Conservation (phyloP, 768 basidiomycete species). For the Boletus rufocinnamomeus region DNA sequence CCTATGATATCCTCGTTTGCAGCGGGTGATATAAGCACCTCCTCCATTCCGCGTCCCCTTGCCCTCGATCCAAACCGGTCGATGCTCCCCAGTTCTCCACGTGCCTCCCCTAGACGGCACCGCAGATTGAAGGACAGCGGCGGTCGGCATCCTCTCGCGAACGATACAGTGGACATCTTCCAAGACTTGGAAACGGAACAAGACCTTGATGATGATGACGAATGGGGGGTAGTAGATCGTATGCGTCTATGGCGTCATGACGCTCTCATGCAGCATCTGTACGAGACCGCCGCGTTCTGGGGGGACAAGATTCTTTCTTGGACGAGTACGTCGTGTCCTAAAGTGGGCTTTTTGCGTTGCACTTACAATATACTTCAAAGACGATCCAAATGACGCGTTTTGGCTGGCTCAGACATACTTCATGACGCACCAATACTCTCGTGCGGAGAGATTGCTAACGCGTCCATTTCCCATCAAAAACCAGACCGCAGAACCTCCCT, state of each 20-base stretch:
- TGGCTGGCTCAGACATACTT: conserved; percentile 99
- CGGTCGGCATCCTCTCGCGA: conserved; percentile 71
- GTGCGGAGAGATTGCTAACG: conserved; percentile 88
- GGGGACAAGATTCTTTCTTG: conserved; percentile 95
- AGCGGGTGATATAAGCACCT: conserved; percentile 61
- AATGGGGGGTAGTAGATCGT: conserved; percentile 90
- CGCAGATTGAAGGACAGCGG: conserved; percentile 56
- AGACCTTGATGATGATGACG: conserved; percentile 60
- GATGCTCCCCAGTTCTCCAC: conserved; percentile 71
- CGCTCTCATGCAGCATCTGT: conserved; percentile 97
- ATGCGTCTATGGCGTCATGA: conserved; percentile 98
- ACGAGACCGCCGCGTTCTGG: conserved; percentile 98
- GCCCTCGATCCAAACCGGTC: conserved; percentile 82
- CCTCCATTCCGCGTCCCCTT: conserved; percentile 54
- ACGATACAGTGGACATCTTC: conserved; percentile 74
- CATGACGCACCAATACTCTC: conserved; percentile 92
- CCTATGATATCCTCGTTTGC: conserved; percentile 71
- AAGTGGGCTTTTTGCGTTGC: conserved; percentile 5
- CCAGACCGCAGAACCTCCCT: conserved; percentile 38
- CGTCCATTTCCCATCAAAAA: conserved; percentile 72
- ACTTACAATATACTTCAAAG: conserved; percentile 41
- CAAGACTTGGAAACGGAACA: conserved; percentile 64
- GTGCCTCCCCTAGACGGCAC: conserved; percentile 63
- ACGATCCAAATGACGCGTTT: conserved; percentile 96
- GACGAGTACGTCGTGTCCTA: conserved; percentile 71